Percentiles rank a stretch among this genome's conserved stretches.
Evolutionary conservation across 371 early-diverging fungal species (phyloP).

Genomic region (Circinella umbellata): DNA sequence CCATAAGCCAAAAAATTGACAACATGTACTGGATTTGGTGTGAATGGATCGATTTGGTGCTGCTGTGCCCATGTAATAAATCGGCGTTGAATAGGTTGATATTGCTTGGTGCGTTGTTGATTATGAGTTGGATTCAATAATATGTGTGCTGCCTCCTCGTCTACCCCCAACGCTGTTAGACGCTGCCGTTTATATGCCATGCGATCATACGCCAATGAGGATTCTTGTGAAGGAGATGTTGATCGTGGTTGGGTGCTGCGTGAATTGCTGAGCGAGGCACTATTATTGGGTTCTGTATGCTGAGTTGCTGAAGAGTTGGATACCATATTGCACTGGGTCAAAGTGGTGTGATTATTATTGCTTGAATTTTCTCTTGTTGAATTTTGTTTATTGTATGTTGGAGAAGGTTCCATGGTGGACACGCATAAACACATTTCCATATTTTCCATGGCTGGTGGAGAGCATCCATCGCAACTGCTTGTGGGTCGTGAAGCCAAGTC

Average conservation of each 20-base stretch:
- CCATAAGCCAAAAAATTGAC: too few relatives aligned
- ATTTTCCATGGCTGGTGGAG: slow-evolving; percentile 13
- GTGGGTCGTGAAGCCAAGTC: slow-evolving; percentile 20
- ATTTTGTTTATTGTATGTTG: slow-evolving; percentile 3
- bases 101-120: neutral
- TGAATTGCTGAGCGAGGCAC: slow-evolving; percentile 5
- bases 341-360: slow-evolving; percentile 25
- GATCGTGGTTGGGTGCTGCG: neutral
- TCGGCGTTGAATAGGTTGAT: neutral
- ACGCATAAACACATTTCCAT: neutral
- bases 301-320: slow-evolving; percentile 11
- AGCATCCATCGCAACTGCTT: slow-evolving; percentile 18
- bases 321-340: slow-evolving; percentile 32
- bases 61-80: slow-evolving; percentile 1
- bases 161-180: neutral
- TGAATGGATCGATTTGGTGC: too few relatives aligned
- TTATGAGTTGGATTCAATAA: neutral
- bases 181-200: slow-evolving; percentile 17
- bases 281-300: neutral
- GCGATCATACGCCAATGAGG: slow-evolving; percentile 12
- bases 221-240: slow-evolving; percentile 4
- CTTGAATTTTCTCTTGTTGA: neutral
- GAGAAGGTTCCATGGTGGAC: slow-evolving; percentile 26
- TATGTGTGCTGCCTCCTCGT: neutral
- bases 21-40: too few relatives aligned